Percentiles rank a stretch among this genome's conserved stretches.
These are phyloP conservation scores for Epithemia pelagica DNA, from an alignment of 108 stramenopile genomes.

Conservation along the genomic window DNA sequence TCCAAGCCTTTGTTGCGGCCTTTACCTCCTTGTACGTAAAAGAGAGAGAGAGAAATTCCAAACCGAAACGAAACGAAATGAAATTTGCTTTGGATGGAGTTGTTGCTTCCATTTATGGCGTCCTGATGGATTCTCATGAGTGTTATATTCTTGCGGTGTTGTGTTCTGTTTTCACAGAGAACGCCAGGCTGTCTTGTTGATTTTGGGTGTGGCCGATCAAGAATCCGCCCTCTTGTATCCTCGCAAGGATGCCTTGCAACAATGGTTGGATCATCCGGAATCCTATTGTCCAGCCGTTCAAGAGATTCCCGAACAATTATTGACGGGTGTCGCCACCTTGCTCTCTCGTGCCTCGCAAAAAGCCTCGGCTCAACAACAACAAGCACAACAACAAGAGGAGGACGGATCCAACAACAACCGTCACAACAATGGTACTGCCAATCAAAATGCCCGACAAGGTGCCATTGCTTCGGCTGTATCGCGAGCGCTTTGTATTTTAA, in stretches of 20 bases:
- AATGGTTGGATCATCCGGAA: conserved; percentile 30
- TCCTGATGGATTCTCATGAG: too few species aligned
- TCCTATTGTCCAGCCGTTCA: conserved; percentile 42
- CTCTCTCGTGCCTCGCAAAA: conserved; percentile 39
- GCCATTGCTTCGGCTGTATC: conserved; percentile 74
- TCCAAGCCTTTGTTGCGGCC: conserved; percentile 47
- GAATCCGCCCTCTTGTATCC: conserved; percentile 66
- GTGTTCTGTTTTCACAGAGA: too few species aligned
- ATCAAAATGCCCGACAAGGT: conserved; percentile 22
- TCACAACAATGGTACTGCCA: conserved; percentile 5
- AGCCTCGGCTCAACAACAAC: neutral
- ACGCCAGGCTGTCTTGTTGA: conserved; percentile 52
- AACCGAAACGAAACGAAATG: too few species aligned
- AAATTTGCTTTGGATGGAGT: too few species aligned
- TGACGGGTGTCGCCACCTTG: conserved; percentile 65
- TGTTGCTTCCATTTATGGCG: too few species aligned
- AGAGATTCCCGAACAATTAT: conserved; percentile 39
- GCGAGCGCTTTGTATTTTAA: conserved; percentile 58
- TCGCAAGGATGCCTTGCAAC: conserved; percentile 52
- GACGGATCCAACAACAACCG: neutral
- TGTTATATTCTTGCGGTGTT: too few species aligned
- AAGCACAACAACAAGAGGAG: neutral
- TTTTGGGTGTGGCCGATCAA: conserved; percentile 67
- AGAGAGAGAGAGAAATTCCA: too few species aligned
- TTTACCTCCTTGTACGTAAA: conserved; percentile 15